Evolutionary conservation across 2,329 filamentous ascomycete genomes (phyloP), one percentile per base, ranked within the genome.

Genomic region (Sporothrix protearum): DNA sequence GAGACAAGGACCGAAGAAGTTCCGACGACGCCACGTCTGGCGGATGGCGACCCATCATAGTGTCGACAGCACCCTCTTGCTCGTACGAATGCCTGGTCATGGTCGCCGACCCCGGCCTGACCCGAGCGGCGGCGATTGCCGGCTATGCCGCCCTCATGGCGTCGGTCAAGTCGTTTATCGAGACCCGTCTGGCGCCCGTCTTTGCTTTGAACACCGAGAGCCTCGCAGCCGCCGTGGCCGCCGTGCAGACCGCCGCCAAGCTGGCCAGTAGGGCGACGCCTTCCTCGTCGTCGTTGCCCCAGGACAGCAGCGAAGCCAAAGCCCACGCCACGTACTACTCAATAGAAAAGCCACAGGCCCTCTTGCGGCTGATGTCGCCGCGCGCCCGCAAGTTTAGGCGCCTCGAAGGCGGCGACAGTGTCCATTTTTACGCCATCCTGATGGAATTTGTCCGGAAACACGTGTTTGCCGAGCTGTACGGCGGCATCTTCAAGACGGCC

Each of bases 341-440:
- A 7, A 36, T 69, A 25, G 8, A 16, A 2, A 25, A 14, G 6
- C 36, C 39, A 36, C 53, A 39, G 6, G 3, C 25, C 9, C 9
- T 69, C 0, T 25, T 69, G 1, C 1, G 14, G 9, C 25, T 61
- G 8, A 47, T 69, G 51, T 30, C 16, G 7, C 68, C 68, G 3
- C 68, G 68, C 39, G 68, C 68, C 25, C 53, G 39, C 51, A 47
- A 47, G 68, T 69, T 69, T 14, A 5, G 47, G 53, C 36, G 39
- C 2, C 53, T 69, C n/a, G 33, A 61, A 8, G 53, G 39, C 53
- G 53, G 53, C 14, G 68, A 69, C 14, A 47, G 53, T 39, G 68
- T 49, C 12, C 68, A 69, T 19, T 69, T 69, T 10, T 30, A 14
- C 9, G 68, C 68, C 36, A 69, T 69, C 3, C 25, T 69, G 14